Evolutionary conservation across 2,329 filamentous ascomycete genomes (phyloP), one percentile per base, ranked within the genome.

Genomic region (Daldinia eschscholtzii): DNA sequence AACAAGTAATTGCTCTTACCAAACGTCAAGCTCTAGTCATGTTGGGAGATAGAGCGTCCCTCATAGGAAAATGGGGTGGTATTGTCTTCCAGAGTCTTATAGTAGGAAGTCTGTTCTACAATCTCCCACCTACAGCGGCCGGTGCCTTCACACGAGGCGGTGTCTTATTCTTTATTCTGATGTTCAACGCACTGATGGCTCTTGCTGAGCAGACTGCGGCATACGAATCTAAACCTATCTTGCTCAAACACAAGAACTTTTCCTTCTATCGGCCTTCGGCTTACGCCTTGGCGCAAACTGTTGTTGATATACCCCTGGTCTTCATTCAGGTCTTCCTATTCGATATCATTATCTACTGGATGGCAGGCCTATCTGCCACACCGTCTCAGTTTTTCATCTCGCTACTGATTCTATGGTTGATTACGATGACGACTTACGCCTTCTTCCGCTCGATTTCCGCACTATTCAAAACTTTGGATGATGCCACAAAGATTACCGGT

Each of bases 171-270:
- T 88, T 88, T 73, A 83, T 88, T 64, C 78, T 91, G 1, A 80
- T 91, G 1, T 90, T 90, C 80, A 90, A 91, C 71, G 83, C 88
- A 10, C 80, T 91, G 7, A 81, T 90, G 35, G 87, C 89, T 3
- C 76, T 91, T 53, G 85, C 86, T 4, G 88, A 91, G 73, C 81
- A 89, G 44, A 88, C 89, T 0, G 79, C 88, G 1, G 85, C 88
- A 0, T 92, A 92, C 70, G 79, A 84, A 55, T 86, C 85, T 23
- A 86, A 89, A 50, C 89, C 89, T 0, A 91, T 93, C 63, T 78
- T 93, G 42, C 80, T 91, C 60, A 92, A 92, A 76, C 90, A 92
- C 78, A 91, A 91, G 75, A 88, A 85, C 26, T 92, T 91, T 70
- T 89, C 88, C 0, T 92, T 92, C 77, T 91, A 92, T 70, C 87